Conservation (phyloP, 805 yeast species). For the Candida montana region DNA sequence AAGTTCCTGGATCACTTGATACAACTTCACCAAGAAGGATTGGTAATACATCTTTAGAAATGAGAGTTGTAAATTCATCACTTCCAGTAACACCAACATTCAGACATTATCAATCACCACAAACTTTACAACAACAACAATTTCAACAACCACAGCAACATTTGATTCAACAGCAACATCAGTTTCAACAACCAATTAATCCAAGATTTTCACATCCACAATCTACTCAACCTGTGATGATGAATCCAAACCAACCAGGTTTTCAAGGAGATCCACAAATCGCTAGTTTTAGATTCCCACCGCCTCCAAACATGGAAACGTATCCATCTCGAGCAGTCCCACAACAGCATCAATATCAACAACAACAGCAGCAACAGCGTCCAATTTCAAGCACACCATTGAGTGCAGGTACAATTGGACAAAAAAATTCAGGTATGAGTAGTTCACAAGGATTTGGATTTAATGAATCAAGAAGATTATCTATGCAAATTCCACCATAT, state of each 20-base stretch:
- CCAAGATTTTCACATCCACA: not conserved
- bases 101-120: not conserved
- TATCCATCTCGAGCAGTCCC: not conserved
- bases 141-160: not conserved
- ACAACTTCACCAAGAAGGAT: not conserved
- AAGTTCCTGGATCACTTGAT: too few species aligned
- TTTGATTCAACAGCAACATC: not conserved
- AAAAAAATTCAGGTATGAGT: too few species aligned
- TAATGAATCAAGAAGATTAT: constrained; percentile 5
- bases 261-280: not conserved
- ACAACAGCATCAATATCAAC: too few species aligned
- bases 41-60: not conserved
- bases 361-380: too few species aligned
- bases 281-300: not conserved
- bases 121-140: not conserved
- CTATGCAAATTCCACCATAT: constrained; percentile 13
- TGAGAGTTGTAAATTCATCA: not conserved
- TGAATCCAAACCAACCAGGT: not conserved
- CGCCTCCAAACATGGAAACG: not conserved
- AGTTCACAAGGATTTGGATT: too few species aligned
- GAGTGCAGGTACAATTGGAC: not conserved
- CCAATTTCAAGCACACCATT: too few species aligned
- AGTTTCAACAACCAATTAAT: not conserved
- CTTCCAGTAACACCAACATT: not conserved
- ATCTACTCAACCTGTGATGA: not conserved